Evolutionary conservation across 306 rosid genomes (phyloP), one percentile per base, ranked within the genome.

Genomic region (Prinsepia uniflora): DNA sequence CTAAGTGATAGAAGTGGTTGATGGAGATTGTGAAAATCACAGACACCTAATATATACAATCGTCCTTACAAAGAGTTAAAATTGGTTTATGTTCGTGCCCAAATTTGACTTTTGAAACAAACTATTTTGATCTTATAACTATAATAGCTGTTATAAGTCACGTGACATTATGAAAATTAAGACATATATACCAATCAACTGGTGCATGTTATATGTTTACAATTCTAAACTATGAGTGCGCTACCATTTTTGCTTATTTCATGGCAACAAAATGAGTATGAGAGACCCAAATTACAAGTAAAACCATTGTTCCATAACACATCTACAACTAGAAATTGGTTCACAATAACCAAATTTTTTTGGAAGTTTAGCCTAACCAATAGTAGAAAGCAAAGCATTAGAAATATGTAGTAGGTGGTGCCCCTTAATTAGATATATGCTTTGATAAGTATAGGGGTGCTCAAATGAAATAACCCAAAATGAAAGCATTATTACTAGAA

Each of bases 171-270:
- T 24, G 30, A 24, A 24, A 24, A 30, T 30, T 30, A 30, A 53
- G 49, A 24, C 43, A 6, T 43, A 42, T 24, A 4, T 43, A 70
- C 74, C 65, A 56, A 69, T 1, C 42, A 53, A 42, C 5, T 70
- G 44, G 9, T 57, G 42, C 17, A 15, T 17, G n/a, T 15, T 68
- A 42, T 70, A 42, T 8, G 44, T 9, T 24, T 43, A 55, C 63
- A 19, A 69, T 69, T 24, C 41, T 48, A 19, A 48, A n/a, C 15
- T 66, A 15, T 66, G 71, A 4, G 36, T 12, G 42, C 41, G 14
- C 24, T 61, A 43, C 22, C 30, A 44, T 15, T 56, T 56, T 56
- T 56, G 65, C 74, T 56, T 44, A 22, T 70, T 70, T 14, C 61
- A 56, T 44, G 65, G 55, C 5, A 8, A 30, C 36, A 2, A 30